phyloP scores from a whole-genome alignment of 2,329 filamentous ascomycete species.

The Cercospora sp. region DNA sequence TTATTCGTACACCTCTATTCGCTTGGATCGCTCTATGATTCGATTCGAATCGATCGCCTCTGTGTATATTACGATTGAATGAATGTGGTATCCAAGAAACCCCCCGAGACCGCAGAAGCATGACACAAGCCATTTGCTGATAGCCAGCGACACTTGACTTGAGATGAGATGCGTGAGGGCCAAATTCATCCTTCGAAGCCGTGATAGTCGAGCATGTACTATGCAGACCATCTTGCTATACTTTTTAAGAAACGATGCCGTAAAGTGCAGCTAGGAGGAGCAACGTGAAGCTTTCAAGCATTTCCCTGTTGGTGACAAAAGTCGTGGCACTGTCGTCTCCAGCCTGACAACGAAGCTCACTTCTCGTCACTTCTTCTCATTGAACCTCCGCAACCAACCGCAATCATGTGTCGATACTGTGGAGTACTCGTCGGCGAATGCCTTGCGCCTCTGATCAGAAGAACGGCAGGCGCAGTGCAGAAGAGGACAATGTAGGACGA shows the following conservation, averaged over 20 bases:
- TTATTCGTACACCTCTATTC: not conserved
- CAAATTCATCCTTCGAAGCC: not conserved
- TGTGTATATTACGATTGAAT: not conserved
- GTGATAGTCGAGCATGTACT: not conserved
- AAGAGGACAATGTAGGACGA: slow-evolving; percentile 10
- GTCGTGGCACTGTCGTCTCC: not conserved
- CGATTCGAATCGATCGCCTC: not conserved
- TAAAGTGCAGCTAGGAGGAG: not conserved
- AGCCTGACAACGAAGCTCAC: not conserved
- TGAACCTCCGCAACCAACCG: not conserved
- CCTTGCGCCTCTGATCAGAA: slow-evolving; percentile 12
- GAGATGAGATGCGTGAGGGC: not conserved
- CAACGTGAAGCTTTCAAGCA: not conserved
- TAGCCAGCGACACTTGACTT: not conserved
- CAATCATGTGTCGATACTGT: slow-evolving; percentile 14
- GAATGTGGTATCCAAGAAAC: not conserved
- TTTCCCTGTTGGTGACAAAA: not conserved
- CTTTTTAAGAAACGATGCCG: not conserved
- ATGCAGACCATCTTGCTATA: not conserved
- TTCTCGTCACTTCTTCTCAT: not conserved
- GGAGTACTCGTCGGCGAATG: slow-evolving; percentile 14
- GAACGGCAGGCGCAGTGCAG: slow-evolving; percentile 4
- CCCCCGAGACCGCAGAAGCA: not conserved
- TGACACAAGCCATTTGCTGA: not conserved
- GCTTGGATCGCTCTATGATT: not conserved